Percentiles rank a stretch among this genome's conserved stretches.
Conservation (phyloP, 1,284 basidiomycete species). For the Takashimella tepidaria region DNA sequence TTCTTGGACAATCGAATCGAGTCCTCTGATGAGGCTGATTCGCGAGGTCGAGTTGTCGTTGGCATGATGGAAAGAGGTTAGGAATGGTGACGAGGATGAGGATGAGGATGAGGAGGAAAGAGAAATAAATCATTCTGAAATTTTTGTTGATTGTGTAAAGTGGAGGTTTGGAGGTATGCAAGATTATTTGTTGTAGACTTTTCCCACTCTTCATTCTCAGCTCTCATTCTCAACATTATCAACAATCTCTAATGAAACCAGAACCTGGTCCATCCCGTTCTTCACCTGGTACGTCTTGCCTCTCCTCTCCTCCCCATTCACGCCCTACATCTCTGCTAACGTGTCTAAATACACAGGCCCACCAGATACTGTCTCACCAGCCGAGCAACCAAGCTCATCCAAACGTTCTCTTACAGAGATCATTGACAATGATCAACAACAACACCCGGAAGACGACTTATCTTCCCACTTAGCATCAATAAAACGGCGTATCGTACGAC, state of each 20-base stretch:
- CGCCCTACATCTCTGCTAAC: too few relatives aligned
- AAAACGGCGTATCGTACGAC: conserved; percentile 34
- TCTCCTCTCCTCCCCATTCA: too few relatives aligned
- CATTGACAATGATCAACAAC: background rate
- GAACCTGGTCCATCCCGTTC: background rate
- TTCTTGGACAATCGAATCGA: conserved; percentile 23
- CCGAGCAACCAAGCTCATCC: background rate
- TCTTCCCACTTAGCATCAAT: conserved; percentile 12
- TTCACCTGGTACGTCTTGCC: background rate
- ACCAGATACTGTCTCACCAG: too few relatives aligned
- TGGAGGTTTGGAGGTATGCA: conserved; percentile 2
- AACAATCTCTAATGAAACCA: background rate
- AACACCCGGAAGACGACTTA: background rate
- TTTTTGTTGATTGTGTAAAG: background rate
- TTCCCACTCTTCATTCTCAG: background rate
- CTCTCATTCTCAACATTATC: background rate
- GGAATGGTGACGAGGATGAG: conserved; percentile 1
- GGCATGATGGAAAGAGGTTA: conserved; percentile 19
- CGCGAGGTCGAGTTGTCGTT: conserved; percentile 22
- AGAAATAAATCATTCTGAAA: conserved; percentile 1
- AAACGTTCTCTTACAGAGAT: background rate
- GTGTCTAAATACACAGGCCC: too few relatives aligned
- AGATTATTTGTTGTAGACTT: background rate
- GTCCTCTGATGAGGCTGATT: conserved; percentile 12
- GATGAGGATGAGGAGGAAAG: background rate